Conservation (phyloP, 2,329 filamentous ascomycete species). For the Nothophaeocryptopus gaeumannii region DNA sequence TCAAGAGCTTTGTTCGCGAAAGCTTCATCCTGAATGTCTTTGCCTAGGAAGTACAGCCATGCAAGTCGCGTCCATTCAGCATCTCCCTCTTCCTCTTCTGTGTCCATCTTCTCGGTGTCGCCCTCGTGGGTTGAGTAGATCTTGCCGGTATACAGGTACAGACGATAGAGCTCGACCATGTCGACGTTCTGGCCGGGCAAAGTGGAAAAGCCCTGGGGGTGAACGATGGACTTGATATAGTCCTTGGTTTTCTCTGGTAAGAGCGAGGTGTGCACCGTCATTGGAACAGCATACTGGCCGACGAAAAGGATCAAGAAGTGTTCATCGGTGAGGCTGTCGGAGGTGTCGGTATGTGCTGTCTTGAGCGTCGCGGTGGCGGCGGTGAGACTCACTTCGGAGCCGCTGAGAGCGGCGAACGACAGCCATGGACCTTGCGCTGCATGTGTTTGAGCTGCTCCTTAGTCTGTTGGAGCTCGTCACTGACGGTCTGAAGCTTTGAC, state of each 20-base stretch:
- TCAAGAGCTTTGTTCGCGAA: slow-evolving; percentile 29
- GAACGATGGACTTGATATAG: slow-evolving; percentile 7
- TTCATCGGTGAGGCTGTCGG: not conserved
- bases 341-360: no score
- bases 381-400: not conserved
- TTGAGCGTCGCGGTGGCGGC: not conserved
- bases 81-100: slow-evolving; percentile 12
- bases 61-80: slow-evolving; percentile 23
- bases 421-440: not conserved
- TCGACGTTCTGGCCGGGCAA: slow-evolving; percentile 13
- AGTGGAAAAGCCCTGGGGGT: slow-evolving; percentile 5
- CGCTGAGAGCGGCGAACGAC: not conserved
- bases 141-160: slow-evolving; percentile 26
- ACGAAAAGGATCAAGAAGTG: slow-evolving; percentile 23
- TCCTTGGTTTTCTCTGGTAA: slow-evolving; percentile 8
- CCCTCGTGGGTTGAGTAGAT: slow-evolving; percentile 11
- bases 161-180: slow-evolving; percentile 23
- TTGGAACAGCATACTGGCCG: slow-evolving; percentile 8
- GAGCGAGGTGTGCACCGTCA: slow-evolving; percentile 19
- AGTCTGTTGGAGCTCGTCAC: not conserved
- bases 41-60: slow-evolving; percentile 27
- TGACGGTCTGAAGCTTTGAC: no score
- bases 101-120: slow-evolving; percentile 13
- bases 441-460: not conserved
- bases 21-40: slow-evolving; percentile 23